Evolutionary conservation across 495 filamentous ascomycete species (phyloP), one percentile per base, ranked within the genome.

Genomic region (Mytilinidion resinicola): DNA sequence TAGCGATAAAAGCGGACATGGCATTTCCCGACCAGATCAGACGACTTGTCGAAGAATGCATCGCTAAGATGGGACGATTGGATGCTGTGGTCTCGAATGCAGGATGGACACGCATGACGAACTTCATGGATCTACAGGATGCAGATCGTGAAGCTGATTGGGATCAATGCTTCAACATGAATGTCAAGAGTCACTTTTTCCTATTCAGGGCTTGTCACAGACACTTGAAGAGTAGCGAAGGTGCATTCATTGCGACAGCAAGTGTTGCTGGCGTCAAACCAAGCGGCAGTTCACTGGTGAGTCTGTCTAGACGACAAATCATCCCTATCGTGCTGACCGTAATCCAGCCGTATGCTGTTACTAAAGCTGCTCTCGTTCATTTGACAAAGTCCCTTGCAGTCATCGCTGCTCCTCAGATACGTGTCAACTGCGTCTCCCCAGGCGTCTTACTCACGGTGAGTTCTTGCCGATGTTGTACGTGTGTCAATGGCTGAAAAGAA

Each of bases 181-280:
- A 79, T 57, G 76, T 79, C n/a, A 79, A 79, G 63, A 72, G 69
- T n/a, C 76, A 78, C 44, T 64, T 79, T 36, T 79, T 68, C 65
- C 62, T 79, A 14, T 74, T 78, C 65, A 72, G 77, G 15, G 73
- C 73, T 1, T 67, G 73, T 8, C 73, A 67, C 60, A 66, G 65
- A 36, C 52, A 74, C 47, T 70, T 78, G 14, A 74, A 75, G 10
- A 59, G 67, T 25, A 67, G 65, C 12, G 70, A 73, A 34, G 77
- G 77, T 9, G 68, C 66, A 7, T 79, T 79, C 55, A 70, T 79
- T 43, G 72, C 71, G 5, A 76, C 74, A 0, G 74, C 76, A 7
- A 72, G 67, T 49, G 30, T 76, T 34, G 75, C 75, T 14, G 77
- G 77, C 12, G 74, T 79, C 11, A 68, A 55, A 41, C 67, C 71